These are phyloP conservation scores for Lasiosphaeria miniovina DNA, from an alignment of 495 filamentous ascomycete genomes.

Conservation along the genomic window DNA sequence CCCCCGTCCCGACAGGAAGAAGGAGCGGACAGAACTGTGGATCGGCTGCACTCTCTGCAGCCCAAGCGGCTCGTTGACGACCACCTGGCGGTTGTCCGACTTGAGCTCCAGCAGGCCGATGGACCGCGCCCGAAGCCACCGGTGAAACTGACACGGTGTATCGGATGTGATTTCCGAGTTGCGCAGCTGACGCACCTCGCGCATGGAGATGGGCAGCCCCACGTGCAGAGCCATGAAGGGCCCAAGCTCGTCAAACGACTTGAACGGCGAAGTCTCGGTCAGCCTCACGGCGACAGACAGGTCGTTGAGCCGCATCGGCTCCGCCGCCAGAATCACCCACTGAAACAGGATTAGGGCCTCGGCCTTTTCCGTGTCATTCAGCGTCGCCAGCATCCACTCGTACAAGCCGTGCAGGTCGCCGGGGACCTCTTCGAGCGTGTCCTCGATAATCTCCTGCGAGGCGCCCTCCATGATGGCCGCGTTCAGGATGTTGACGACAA, in stretches of 20 bases:
- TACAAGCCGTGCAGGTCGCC: slow-evolving; percentile 36
- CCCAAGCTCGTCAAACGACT: slow-evolving; percentile 16
- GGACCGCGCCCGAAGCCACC: slow-evolving; percentile 36
- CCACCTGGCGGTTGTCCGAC: slow-evolving; percentile 17
- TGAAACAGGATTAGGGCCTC: slow-evolving; percentile 36
- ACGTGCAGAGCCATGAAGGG: slow-evolving; percentile 29
- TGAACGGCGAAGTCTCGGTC: slow-evolving; percentile 21
- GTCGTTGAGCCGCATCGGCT: slow-evolving; percentile 38
- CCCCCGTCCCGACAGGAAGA: slow-evolving; percentile 37
- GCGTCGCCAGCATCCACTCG: slow-evolving; percentile 36
- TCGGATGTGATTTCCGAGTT: slow-evolving; percentile 34
- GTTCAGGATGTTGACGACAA: slow-evolving; percentile 38
- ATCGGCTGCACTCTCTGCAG: slow-evolving; percentile 33
- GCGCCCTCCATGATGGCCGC: slow-evolving; percentile 36
- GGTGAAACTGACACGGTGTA: slow-evolving; percentile 33
- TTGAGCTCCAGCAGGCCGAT: slow-evolving; percentile 36
- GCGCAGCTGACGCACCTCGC: slow-evolving; percentile 31
- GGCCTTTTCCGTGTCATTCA: slow-evolving; percentile 32
- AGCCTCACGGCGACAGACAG: slow-evolving; percentile 33
- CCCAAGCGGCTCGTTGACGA: slow-evolving; percentile 28
- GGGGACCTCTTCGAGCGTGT: slow-evolving; percentile 34
- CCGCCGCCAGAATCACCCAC: slow-evolving; percentile 36
- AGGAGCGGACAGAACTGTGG: slow-evolving; percentile 33
- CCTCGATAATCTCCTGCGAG: slow-evolving; percentile 32
- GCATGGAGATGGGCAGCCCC: slow-evolving; percentile 26